Evolutionary conservation across 2,329 filamentous ascomycete genomes (phyloP).

Genomic region (Diaporthe ampelina): DNA sequence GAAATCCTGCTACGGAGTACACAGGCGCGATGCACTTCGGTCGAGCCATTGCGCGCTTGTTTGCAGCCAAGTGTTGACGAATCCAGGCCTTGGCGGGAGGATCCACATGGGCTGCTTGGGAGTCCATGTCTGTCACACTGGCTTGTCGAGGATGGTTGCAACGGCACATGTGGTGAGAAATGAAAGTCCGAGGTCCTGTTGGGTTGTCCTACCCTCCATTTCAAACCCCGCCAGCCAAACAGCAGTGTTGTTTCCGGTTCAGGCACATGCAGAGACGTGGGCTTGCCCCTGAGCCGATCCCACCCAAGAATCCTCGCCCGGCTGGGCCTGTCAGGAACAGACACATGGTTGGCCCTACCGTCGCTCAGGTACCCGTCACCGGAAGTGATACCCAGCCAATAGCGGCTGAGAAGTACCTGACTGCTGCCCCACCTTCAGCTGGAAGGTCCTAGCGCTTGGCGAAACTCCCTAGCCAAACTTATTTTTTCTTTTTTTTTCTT

Average conservation of each 20-base stretch:
- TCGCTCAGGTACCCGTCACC: slow-evolving; percentile 59
- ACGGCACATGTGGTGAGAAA: slow-evolving; percentile 24
- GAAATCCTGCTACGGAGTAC: not conserved
- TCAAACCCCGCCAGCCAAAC: slow-evolving; percentile 24
- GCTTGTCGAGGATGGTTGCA: slow-evolving; percentile 29
- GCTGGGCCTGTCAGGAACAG: slow-evolving; percentile 53
- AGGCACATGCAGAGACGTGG: slow-evolving; percentile 36
- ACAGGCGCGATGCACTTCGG: not conserved
- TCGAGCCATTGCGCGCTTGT: slow-evolving; percentile 4
- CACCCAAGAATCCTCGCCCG: slow-evolving; percentile 41
- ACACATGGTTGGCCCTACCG: slow-evolving; percentile 52
- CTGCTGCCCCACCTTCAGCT: slow-evolving; percentile 38
- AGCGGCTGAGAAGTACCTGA: slow-evolving; percentile 41
- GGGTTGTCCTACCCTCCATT: slow-evolving; percentile 21
- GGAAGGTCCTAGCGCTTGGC: slow-evolving; percentile 34
- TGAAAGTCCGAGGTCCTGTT: slow-evolving; percentile 25
- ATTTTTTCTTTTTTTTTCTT: slow-evolving; percentile 32
- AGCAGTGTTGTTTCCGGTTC: slow-evolving; percentile 21
- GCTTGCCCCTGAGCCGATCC: slow-evolving; percentile 40
- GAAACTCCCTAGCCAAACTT: slow-evolving; percentile 30
- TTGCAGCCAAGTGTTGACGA: slow-evolving; percentile 20
- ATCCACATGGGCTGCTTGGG: slow-evolving; percentile 27
- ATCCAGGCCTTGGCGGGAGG: not conserved
- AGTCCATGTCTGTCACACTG: slow-evolving; percentile 29
- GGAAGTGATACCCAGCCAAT: slow-evolving; percentile 51